phyloP scores from a whole-genome alignment of 805 yeast genomes.

The Sugiyamaella boreocaroliniensis region DNA sequence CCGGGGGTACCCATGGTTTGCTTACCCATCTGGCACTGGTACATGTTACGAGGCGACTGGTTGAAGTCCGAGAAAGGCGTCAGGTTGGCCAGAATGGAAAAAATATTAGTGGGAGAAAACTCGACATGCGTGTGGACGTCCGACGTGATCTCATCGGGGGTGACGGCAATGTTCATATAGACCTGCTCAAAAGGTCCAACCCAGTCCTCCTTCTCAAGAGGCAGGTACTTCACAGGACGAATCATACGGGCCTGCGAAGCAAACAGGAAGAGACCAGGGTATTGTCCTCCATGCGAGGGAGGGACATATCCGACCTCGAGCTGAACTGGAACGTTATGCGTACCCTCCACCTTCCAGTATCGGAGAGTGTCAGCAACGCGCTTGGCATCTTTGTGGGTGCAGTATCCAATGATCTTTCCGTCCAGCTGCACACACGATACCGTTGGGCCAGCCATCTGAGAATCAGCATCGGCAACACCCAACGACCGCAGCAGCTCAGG shows the following conservation, averaged over 20 bases:
- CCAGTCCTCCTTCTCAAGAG: slow-evolving; percentile 73
- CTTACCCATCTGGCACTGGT: slow-evolving; percentile 99
- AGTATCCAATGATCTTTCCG: slow-evolving; percentile 91
- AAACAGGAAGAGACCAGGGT: slow-evolving; percentile 88
- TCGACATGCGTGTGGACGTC: slow-evolving; percentile 89
- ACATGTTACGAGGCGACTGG: slow-evolving; percentile 99
- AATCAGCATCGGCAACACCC: slow-evolving; percentile 66
- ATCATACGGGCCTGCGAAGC: slow-evolving; percentile 93
- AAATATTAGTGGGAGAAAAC: slow-evolving; percentile 86
- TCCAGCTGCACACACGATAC: slow-evolving; percentile 89
- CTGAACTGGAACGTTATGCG: slow-evolving; percentile 70
- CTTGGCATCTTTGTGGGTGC: slow-evolving; percentile 80
- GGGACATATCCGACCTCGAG: slow-evolving; percentile 95
- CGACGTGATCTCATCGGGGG: slow-evolving; percentile 80
- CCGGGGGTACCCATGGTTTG: slow-evolving; percentile 99
- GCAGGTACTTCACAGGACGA: slow-evolving; percentile 90
- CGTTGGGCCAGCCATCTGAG: slow-evolving; percentile 80
- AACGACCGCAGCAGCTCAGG: slow-evolving; percentile 58
- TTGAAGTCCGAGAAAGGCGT: slow-evolving; percentile 98
- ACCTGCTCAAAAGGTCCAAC: slow-evolving; percentile 98
- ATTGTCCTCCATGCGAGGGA: slow-evolving; percentile 92
- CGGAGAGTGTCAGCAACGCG: slow-evolving; percentile 84
- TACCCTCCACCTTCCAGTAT: slow-evolving; percentile 84
- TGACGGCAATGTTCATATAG: slow-evolving; percentile 91
- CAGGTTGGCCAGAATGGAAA: slow-evolving; percentile 91